Conservation (phyloP, 2,329 filamentous ascomycete species). For the Fusarium palustre region DNA sequence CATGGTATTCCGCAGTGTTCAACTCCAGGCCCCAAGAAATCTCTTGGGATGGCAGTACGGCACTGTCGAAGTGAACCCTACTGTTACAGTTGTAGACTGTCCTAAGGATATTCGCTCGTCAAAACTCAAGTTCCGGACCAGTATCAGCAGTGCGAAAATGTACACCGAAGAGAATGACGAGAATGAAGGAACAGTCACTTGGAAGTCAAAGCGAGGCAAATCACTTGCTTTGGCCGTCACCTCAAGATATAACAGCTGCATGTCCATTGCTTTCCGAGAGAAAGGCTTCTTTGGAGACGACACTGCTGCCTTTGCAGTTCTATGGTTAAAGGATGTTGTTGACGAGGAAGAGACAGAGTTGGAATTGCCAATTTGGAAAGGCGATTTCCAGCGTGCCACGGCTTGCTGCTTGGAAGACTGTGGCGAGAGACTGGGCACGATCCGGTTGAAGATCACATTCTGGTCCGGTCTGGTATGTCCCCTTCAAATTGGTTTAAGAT, state of each 20-base stretch:
- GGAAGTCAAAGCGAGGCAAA: constrained; percentile 62
- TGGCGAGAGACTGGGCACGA: constrained; percentile 60
- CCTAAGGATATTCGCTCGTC: constrained; percentile 61
- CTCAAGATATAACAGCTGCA: constrained; percentile 66
- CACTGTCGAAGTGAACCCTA: constrained; percentile 72
- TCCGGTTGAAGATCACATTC: constrained; percentile 56
- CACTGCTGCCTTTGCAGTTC: constrained; percentile 70
- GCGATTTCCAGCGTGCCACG: constrained; percentile 62
- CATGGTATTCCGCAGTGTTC: constrained; percentile 78
- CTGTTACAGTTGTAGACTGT: constrained; percentile 57
- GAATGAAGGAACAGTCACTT: constrained; percentile 54
- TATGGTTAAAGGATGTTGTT: constrained; percentile 76
- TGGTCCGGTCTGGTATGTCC: constrained; percentile 52
- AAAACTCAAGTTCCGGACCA: constrained; percentile 70
- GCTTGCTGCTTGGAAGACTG: constrained; percentile 57
- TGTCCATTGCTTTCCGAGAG: constrained; percentile 67
- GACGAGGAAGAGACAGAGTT: constrained; percentile 74
- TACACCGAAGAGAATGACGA: constrained; percentile 56
- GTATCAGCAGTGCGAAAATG: constrained; percentile 69
- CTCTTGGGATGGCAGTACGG: constrained; percentile 78
- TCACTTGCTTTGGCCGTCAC: constrained; percentile 65
- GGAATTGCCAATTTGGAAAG: constrained; percentile 73
- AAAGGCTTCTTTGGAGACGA: constrained; percentile 61
- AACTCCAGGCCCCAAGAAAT: constrained; percentile 68
- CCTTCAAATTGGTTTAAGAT: not conserved